Evolutionary conservation across 305 asterid species (phyloP).

Genomic region (Fraxinus sp.): DNA sequence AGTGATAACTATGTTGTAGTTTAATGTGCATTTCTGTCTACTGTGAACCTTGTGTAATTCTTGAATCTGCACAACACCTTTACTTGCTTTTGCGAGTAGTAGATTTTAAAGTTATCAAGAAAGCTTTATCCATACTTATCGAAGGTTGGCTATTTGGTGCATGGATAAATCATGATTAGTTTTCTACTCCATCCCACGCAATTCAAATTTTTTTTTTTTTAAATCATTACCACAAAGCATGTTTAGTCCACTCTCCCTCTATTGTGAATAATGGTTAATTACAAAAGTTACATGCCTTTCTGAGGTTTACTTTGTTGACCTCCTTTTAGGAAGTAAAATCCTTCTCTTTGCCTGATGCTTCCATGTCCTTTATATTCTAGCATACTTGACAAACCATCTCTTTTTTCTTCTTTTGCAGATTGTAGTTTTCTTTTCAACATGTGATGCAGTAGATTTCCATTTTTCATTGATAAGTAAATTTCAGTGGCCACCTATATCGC

Average conservation of each 20-base stretch:
- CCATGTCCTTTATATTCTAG: constrained; percentile 5
- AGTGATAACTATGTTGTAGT: not conserved
- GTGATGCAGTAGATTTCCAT: constrained; percentile 96
- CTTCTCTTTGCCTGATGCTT: not conserved
- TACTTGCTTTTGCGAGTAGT: constrained; percentile 16
- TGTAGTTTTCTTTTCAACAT: constrained; percentile 90
- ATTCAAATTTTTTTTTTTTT: not conserved
- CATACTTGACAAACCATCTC: not conserved
- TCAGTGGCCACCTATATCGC: constrained; percentile 43
- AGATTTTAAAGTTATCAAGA: not conserved
- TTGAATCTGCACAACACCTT: not conserved
- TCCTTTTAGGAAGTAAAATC: constrained; percentile 1
- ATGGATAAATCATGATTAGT: not conserved
- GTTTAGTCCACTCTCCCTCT: not conserved
- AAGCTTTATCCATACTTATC: not conserved
- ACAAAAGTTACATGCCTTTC: not conserved
- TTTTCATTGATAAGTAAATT: constrained; percentile 62
- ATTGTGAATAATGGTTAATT: not conserved
- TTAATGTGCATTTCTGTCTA: constrained; percentile 10
- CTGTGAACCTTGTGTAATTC: constrained; percentile 1
- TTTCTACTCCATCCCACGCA: not conserved
- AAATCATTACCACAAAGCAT: not conserved
- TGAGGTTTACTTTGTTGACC: not conserved
- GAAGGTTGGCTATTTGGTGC: not conserved
- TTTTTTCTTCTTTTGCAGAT: constrained; percentile 44